Evolutionary conservation across 257 asterid species (phyloP).

Genomic region (Phtheirospermum japonicum): DNA sequence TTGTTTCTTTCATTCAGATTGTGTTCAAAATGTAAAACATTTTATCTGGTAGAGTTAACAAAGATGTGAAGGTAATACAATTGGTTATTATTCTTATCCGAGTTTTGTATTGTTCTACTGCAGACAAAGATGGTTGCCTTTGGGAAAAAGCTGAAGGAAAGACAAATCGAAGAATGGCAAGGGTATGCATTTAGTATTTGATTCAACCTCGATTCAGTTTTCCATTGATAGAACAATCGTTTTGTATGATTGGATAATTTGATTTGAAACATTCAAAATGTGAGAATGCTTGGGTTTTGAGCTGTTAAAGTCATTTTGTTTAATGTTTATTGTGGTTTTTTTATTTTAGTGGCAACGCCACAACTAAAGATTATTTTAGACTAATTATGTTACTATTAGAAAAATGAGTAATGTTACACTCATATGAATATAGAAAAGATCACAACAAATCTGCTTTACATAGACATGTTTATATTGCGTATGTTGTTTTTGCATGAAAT

Average conservation of each 20-base stretch:
- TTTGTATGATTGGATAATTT: conserved; percentile 5
- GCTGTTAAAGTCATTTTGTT: background rate
- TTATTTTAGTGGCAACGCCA: background rate
- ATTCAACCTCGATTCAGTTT: background rate
- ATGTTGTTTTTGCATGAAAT: background rate
- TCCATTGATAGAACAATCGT: background rate
- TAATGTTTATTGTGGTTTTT: background rate
- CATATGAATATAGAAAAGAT: background rate
- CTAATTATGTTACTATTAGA: background rate
- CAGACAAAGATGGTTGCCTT: conserved; percentile 80
- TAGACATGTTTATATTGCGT: background rate
- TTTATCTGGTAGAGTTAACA: background rate
- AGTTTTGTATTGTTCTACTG: conserved; percentile 27
- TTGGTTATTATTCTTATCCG: conserved; percentile 14
- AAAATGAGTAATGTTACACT: background rate
- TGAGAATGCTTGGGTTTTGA: conserved; percentile 10
- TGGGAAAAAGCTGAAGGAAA: conserved; percentile 85
- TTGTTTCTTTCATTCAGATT: conserved; percentile 11
- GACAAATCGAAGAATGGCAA: conserved; percentile 90
- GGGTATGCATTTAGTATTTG: conserved; percentile 43
- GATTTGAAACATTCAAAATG: conserved; percentile 5
- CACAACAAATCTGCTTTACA: background rate
- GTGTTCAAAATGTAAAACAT: conserved; percentile 1
- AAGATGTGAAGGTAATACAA: background rate
- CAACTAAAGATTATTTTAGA: background rate